phyloP scores from a whole-genome alignment of 2,329 filamentous ascomycete genomes.

The Aspergillus candidus region DNA sequence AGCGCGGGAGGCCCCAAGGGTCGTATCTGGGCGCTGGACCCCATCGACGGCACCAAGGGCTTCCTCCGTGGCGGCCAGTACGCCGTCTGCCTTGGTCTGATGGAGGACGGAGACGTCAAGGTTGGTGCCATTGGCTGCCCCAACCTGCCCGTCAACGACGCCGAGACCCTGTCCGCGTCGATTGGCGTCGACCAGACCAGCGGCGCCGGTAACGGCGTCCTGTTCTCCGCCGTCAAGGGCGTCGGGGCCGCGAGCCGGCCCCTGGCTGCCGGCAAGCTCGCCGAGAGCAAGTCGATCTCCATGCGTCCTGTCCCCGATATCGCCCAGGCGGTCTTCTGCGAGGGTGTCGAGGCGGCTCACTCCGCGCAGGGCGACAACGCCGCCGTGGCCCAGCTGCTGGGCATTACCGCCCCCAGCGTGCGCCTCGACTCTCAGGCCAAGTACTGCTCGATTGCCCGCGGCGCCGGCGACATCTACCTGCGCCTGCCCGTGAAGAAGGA shows the following conservation, averaged over 20 bases:
- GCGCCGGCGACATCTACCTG: conserved; percentile 90
- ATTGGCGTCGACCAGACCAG: conserved; percentile 70
- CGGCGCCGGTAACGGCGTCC: conserved; percentile 69
- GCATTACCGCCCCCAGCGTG: conserved; percentile 83
- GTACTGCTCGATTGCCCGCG: conserved; percentile 90
- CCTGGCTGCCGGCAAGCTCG: conserved; percentile 49
- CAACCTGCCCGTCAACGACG: conserved; percentile 85
- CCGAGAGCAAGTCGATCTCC: conserved; percentile 57
- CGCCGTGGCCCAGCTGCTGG: conserved; percentile 73
- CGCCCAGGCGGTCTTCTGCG: conserved; percentile 81
- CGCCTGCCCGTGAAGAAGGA: conserved; percentile 76
- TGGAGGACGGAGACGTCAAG: conserved; percentile 89
- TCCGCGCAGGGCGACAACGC: conserved; percentile 84
- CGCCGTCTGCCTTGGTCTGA: conserved; percentile 84
- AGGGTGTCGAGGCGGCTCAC: conserved; percentile 90
- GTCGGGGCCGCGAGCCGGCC: conserved; percentile 76
- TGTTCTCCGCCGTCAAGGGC: conserved; percentile 78
- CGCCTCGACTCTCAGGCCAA: conserved; percentile 98
- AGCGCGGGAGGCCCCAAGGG: conserved; percentile 36
- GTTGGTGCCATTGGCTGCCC: conserved; percentile 93
- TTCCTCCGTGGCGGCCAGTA: conserved; percentile 96
- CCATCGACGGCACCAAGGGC: conserved; percentile 96
- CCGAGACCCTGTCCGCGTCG: conserved; percentile 61
- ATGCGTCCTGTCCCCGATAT: conserved; percentile 76
- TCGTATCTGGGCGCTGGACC: conserved; percentile 91